These are phyloP conservation scores for Mortierella sp. DNA, from an alignment of 371 early-diverging fungal genomes.

Conservation along the genomic window DNA sequence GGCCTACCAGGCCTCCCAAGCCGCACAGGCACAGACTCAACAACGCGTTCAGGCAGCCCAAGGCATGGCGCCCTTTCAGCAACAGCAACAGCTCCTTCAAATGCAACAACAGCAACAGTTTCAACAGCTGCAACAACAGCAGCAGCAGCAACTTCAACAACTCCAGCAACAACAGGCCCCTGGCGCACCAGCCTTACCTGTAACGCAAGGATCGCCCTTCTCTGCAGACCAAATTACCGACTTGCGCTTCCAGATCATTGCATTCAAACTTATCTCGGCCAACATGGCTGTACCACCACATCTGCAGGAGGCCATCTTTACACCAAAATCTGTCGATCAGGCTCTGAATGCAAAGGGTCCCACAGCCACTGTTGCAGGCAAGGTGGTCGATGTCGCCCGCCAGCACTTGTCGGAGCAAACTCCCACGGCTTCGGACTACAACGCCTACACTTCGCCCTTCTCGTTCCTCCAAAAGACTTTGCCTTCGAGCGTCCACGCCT, in stretches of 20 bases:
- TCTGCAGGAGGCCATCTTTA: conserved; percentile 81
- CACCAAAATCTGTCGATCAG: conserved; percentile 61
- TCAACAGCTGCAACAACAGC: conserved; percentile 56
- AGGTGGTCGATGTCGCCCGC: conserved; percentile 55
- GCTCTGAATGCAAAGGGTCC: conserved; percentile 51
- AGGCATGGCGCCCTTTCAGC: conserved; percentile 51
- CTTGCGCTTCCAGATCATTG: conserved; percentile 85
- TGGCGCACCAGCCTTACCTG: conserved; percentile 44
- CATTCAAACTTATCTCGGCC: conserved; percentile 85
- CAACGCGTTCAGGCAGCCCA: conserved; percentile 62
- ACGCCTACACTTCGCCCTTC: conserved; percentile 65
- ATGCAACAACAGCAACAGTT: conserved; percentile 55
- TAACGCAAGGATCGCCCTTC: conserved; percentile 62
- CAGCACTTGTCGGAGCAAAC: conserved; percentile 53
- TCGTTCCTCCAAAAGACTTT: conserved; percentile 67
- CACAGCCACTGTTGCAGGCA: conserved; percentile 50
- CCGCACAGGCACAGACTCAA: conserved; percentile 42
- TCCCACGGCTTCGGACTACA: conserved; percentile 51
- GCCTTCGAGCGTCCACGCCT: conserved; percentile 67
- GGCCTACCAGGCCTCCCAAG: conserved; percentile 59
- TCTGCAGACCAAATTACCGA: conserved; percentile 75
- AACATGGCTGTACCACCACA: conserved; percentile 84
- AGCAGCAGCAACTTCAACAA: conserved; percentile 53
- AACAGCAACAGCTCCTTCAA: conserved; percentile 57
- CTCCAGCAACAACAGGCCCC: conserved; percentile 49